Conservation (phyloP, 352 stramenopile genomes). For the Pythium dissotocum region DNA sequence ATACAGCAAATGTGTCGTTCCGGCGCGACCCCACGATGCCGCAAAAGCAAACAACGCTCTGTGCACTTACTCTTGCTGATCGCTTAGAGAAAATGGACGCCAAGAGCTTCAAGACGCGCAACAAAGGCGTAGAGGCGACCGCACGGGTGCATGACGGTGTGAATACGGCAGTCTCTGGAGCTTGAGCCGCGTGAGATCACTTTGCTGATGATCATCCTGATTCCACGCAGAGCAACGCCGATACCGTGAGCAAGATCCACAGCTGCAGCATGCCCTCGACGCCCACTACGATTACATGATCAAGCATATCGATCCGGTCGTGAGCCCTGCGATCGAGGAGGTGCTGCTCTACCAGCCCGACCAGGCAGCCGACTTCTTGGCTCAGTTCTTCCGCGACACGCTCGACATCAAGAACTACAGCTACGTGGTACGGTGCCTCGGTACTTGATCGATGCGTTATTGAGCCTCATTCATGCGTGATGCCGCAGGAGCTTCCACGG, state of each 20-base stretch:
- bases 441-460: not conserved
- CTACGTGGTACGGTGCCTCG: slow-evolving; percentile 44
- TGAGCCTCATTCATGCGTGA: not conserved
- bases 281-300: slow-evolving; percentile 75
- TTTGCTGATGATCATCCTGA: not conserved
- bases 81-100: slow-evolving; percentile 29
- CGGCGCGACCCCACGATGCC: not conserved
- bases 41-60: not conserved
- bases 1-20: slow-evolving; percentile 24
- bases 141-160: slow-evolving; percentile 55
- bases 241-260: slow-evolving; percentile 50
- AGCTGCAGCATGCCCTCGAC: slow-evolving; percentile 48
- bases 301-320: slow-evolving; percentile 60
- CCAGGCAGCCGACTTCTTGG: slow-evolving; percentile 69
- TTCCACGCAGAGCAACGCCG: slow-evolving; percentile 55
- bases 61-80: no score
- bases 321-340: slow-evolving; percentile 64
- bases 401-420: slow-evolving; percentile 77
- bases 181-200: not conserved
- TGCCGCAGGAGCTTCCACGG: slow-evolving; percentile 54
- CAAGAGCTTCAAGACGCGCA: slow-evolving; percentile 42
- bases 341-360: slow-evolving; percentile 77
- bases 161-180: not conserved
- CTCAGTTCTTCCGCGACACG: slow-evolving; percentile 60
- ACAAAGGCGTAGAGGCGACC: slow-evolving; percentile 52